Evolutionary conservation across 2,329 filamentous ascomycete species (phyloP), one percentile per base, ranked within the genome.

Genomic region (Botryotinia convoluta): DNA sequence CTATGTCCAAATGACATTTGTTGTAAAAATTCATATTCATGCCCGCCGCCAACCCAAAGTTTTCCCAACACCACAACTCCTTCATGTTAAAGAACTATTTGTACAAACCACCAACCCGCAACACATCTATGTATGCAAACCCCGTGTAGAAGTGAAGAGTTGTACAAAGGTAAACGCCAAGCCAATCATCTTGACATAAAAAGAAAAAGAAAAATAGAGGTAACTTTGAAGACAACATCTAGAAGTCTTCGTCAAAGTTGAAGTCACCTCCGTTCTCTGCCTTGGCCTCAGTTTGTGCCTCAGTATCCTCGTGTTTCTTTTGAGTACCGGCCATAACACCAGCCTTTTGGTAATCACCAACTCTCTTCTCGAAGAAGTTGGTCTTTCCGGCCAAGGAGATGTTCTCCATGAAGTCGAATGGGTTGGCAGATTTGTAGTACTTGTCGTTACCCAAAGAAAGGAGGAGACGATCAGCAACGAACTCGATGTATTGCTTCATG

Each of bases 291-390:
- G 85, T 82, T 72, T 85, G 84, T 64, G 83, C 77, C 32, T 81
- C 79, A 9, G 82, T 83, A 16, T 86, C 83, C 32, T 87, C 85
- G 76, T 83, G 83, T 83, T 92, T 91, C 84, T 92, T 92, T 87
- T 94, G 94, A 79, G 91, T 93, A 86, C 93, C 95, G 81, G 92
- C 92, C 94, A 99, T 97, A 84, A 99, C 95, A 87, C 96, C 96
- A 54, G 96, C 95, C 89, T 99, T 99, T 86, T 99, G 96, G 90
- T 99, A 99, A 82, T 99, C 96, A 83, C 92, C 96, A 73, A 99
- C 96, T 80, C 96, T 94, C 93, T 99, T 99, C 92, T 99, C 96
- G 83, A 99, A 99, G 90, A 99, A 99, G 91, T 99, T 99, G 83
- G 96, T 99, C 93, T 99, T 99, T 85, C 96, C 96, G 70, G 94